These are phyloP conservation scores for Aethionema arabicum DNA, from an alignment of 345 rosid genomes.

Conservation along the genomic window DNA sequence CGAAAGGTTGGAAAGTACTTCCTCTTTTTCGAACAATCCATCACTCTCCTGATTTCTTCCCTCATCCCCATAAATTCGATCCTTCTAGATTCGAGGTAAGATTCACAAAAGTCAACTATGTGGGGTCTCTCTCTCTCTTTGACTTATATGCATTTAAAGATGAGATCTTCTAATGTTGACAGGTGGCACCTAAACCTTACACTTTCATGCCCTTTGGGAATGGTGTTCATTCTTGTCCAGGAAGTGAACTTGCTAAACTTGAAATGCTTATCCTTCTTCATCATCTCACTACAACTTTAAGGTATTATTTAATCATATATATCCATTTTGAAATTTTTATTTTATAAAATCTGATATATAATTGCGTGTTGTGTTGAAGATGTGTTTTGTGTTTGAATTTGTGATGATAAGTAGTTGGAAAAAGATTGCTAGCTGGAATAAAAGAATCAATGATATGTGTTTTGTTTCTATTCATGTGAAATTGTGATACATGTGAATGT, in stretches of 20 bases:
- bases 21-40: slow-evolving; percentile 91
- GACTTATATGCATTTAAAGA: slow-evolving; percentile 33
- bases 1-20: slow-evolving; percentile 95
- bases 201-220: slow-evolving; percentile 92
- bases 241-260: slow-evolving; percentile 92
- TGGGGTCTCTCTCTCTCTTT: slow-evolving; percentile 22
- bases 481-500: neutral
- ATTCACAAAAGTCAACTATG: slow-evolving; percentile 11
- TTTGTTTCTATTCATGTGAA: slow-evolving; percentile 17
- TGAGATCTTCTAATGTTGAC: slow-evolving; percentile 45
- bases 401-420: slow-evolving; percentile 26
- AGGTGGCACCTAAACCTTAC: slow-evolving; percentile 79
- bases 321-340: too few relatives aligned
- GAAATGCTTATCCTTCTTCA: slow-evolving; percentile 88
- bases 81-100: slow-evolving; percentile 88
- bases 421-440: slow-evolving; percentile 28
- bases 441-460: neutral
- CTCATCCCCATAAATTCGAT: slow-evolving; percentile 76
- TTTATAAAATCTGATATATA: too few relatives aligned
- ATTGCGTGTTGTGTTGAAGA: slow-evolving; percentile 21
- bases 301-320: too few relatives aligned
- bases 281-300: slow-evolving; percentile 74
- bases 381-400: slow-evolving; percentile 15
- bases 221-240: slow-evolving; percentile 97
- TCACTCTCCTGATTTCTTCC: slow-evolving; percentile 67